Evolutionary conservation across 306 rosid species (phyloP), one percentile per base, ranked within the genome.

Genomic region (Gillenia trifoliata): DNA sequence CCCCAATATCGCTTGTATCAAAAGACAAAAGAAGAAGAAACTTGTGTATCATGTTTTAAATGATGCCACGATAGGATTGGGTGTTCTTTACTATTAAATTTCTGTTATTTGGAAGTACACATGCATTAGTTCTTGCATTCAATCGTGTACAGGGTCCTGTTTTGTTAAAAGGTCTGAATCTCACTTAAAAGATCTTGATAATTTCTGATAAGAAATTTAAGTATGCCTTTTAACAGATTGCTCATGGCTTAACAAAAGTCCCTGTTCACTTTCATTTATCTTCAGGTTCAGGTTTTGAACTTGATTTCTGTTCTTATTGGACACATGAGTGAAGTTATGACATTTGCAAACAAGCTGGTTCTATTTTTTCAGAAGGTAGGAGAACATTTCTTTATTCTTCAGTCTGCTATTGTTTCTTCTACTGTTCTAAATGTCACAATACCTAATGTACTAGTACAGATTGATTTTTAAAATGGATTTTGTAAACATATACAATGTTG

Each of bases 241-340:
- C 64, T 75, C 64, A 25, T 76, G 47, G 29, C 66, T 52, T 33
- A 41, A 76, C 73, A 62, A 38, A 70, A 47, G 29, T 66, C 71
- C 45, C 72, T 77, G 20, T 79, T 84, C 79, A 22, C 55, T 80
- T 50, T 52, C 60, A 68, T 77, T 71, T 45, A 17, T 79, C 78
- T 85, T 73, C 93, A 93, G 98, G 98, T 93, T 80, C 98, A 93
- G 83, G 86, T 93, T 81, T 81, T 93, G 85, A 88, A 93, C 86
- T 82, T 91, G 85, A 86, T 93, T 67, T 93, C 97, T 43, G 86
- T 80, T 75, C 91, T 93, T 70, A 85, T 89, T 12, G 97, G 87
- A 15, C 94, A 85, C 80, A 91, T 89, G 75, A 83, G 80, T 79
- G 89, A 88, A 86, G 96, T 93, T 34, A 77, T 87, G 82, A 94